Percentiles rank a stretch among this genome's conserved stretches.
phyloP scores from a whole-genome alignment of 805 yeast genomes.

The Lachancea sp. region DNA sequence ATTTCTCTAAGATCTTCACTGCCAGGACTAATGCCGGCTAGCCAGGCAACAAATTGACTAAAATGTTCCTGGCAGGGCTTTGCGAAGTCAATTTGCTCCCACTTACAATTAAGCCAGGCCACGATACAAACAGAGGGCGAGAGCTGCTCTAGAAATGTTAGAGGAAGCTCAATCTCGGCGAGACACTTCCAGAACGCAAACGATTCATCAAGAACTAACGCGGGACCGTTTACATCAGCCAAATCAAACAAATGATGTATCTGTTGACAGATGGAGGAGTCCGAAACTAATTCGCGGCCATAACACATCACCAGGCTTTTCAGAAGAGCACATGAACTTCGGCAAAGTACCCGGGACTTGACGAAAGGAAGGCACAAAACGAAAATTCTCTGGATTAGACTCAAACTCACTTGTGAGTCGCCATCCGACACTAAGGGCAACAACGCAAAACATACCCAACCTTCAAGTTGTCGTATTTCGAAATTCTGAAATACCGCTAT shows the following conservation, averaged over 20 bases:
- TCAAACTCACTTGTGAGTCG: neutral
- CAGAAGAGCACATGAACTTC: constrained; percentile 23
- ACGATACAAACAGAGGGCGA: constrained; percentile 32
- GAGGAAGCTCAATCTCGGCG: constrained; percentile 32
- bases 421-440: constrained; percentile 19
- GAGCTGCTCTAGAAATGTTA: constrained; percentile 29
- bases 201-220: constrained; percentile 39
- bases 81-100: constrained; percentile 30
- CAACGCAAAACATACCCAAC: constrained; percentile 20
- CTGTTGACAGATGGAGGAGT: constrained; percentile 39
- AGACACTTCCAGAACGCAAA: constrained; percentile 49
- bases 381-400: constrained; percentile 15
- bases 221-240: constrained; percentile 60
- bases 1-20: neutral
- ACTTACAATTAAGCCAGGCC: constrained; percentile 48
- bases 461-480: constrained; percentile 12
- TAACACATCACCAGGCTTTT: constrained; percentile 18
- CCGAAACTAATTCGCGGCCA: constrained; percentile 21
- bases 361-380: constrained; percentile 33
- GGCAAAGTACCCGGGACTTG: constrained; percentile 19
- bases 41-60: constrained; percentile 40
- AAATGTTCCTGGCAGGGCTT: constrained; percentile 19
- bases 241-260: constrained; percentile 46
- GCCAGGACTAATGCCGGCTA: constrained; percentile 23
- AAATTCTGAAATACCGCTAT: constrained; percentile 13